These are phyloP conservation scores for Teratosphaeria pseudoeucalypti DNA, from an alignment of 2,329 filamentous ascomycete genomes.

Conservation along the genomic window DNA sequence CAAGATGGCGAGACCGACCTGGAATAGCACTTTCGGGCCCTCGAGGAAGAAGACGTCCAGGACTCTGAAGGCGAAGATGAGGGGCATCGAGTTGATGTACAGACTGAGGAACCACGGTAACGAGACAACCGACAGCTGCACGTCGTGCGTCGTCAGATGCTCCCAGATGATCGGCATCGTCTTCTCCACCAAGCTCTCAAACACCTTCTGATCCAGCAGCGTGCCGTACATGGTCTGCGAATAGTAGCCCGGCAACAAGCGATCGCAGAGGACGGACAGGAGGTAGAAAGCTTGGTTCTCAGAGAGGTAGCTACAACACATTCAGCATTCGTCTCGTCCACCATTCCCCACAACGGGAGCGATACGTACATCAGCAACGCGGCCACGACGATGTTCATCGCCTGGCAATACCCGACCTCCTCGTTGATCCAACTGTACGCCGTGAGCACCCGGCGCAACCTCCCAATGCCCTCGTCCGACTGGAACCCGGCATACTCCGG, in stretches of 20 bases:
- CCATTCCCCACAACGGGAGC: background rate
- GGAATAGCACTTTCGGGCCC: conserved; percentile 93
- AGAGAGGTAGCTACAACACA: conserved; percentile 66
- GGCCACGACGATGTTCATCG: conserved; percentile 98
- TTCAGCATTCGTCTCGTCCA: background rate
- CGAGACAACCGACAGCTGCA: conserved; percentile 93
- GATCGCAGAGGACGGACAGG: conserved; percentile 81
- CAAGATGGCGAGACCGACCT: conserved; percentile 91
- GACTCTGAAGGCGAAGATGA: conserved; percentile 94
- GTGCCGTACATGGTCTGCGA: conserved; percentile 99
- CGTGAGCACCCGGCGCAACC: conserved; percentile 80
- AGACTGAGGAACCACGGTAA: conserved; percentile 96
- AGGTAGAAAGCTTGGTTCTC: conserved; percentile 93
- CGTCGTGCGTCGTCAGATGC: conserved; percentile 90
- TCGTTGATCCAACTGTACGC: conserved; percentile 96
- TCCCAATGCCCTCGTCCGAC: conserved; percentile 85
- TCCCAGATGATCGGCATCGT: conserved; percentile 99
- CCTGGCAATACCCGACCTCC: conserved; percentile 95
- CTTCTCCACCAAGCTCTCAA: conserved; percentile 94
- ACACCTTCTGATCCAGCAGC: conserved; percentile 89
- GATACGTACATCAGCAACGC: conserved; percentile 71
- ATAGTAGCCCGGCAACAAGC: conserved; percentile 90
- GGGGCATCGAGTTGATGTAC: conserved; percentile 98
- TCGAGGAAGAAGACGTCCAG: conserved; percentile 97
- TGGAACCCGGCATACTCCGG: conserved; percentile 97